Evolutionary conservation across 1,284 basidiomycete species (phyloP), one percentile per base, ranked within the genome.

Genomic region (Pseudozyma hubeiensis): DNA sequence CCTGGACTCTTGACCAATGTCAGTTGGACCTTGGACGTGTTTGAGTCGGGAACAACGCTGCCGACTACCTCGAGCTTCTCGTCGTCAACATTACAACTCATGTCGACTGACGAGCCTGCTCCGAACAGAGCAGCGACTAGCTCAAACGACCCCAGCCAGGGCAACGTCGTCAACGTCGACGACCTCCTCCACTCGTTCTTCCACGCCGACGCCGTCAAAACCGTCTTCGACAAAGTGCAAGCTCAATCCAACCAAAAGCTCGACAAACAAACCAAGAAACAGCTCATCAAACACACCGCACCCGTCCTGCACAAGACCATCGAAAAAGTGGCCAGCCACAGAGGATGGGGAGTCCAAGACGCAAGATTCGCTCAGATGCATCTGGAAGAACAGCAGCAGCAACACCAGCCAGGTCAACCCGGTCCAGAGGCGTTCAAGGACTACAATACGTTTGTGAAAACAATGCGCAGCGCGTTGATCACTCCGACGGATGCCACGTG

Each of bases 391-490:
- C 52, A 34, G 6, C 35, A 33, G 17, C 48, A 37, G 29, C 7
- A 1, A 14, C 30, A 53, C 16, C 17, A 14, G 40, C 40, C 51
- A 14, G 41, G 41, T 24, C 40, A 37, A 10, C 43, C 34, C 8
- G 46, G 33, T 5, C 31, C 7, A 13, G 14, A 63, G 43, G 56
- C 61, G 13, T 73, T 73, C 37, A 10, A 44, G 24, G 70, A 72
- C n/a, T 72, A 72, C 43, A 64, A 61, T 24, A 67, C 69, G 24
- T 67, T 72, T 46, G 64, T 72, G 8, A 72, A 64, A 47, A 72
- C 69, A 17, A 52, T 72, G 61, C 46, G 69, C 0, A 58, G 40
- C 33, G 69, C 69, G 5, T 53, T 72, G 17, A 57, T 72, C 29
- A 57, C 56, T 3, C 56, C 59, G 2, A 44, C 17, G 6, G 61